Evolutionary conservation across 1,284 basidiomycete genomes (phyloP).

Genomic region (Mycosarcoma mackinlayi): DNA sequence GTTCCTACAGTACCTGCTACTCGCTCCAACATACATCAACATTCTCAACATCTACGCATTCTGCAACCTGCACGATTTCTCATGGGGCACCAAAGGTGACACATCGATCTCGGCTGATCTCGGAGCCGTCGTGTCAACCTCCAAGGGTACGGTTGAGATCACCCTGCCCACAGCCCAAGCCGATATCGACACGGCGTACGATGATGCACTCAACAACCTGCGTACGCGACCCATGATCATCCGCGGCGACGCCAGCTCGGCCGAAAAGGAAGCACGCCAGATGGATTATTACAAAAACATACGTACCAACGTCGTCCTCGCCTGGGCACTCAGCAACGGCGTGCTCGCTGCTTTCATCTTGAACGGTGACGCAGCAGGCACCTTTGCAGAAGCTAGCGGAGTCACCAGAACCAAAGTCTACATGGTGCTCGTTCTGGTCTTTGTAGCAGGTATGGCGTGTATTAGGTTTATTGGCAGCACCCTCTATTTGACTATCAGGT

Average conservation of each 20-base stretch:
- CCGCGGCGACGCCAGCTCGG: constrained; percentile 60
- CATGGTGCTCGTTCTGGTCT: constrained; percentile 64
- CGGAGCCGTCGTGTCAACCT: constrained; percentile 63
- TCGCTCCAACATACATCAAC: constrained; percentile 89
- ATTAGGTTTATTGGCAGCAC: constrained; percentile 62
- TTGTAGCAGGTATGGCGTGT: constrained; percentile 62
- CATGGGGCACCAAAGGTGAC: constrained; percentile 70
- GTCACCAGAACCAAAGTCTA: constrained; percentile 61
- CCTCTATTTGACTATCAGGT: constrained; percentile 57
- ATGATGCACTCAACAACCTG: constrained; percentile 85
- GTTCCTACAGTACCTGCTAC: constrained; percentile 90
- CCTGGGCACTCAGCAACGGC: constrained; percentile 83
- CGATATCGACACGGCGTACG: constrained; percentile 88
- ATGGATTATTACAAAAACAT: constrained; percentile 74
- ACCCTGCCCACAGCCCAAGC: constrained; percentile 85
- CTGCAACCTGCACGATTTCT: constrained; percentile 60
- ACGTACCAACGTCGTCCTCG: constrained; percentile 86
- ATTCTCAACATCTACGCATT: constrained; percentile 73
- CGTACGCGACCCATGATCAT: constrained; percentile 73
- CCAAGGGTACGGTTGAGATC: constrained; percentile 77
- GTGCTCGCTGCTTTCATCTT: constrained; percentile 64
- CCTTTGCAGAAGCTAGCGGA: constrained; percentile 47
- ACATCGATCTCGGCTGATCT: constrained; percentile 57
- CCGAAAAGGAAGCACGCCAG: constrained; percentile 62
- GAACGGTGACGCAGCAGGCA: constrained; percentile 43